phyloP scores from a whole-genome alignment of 352 stramenopile genomes.

The Globisporangium echinulatum region DNA sequence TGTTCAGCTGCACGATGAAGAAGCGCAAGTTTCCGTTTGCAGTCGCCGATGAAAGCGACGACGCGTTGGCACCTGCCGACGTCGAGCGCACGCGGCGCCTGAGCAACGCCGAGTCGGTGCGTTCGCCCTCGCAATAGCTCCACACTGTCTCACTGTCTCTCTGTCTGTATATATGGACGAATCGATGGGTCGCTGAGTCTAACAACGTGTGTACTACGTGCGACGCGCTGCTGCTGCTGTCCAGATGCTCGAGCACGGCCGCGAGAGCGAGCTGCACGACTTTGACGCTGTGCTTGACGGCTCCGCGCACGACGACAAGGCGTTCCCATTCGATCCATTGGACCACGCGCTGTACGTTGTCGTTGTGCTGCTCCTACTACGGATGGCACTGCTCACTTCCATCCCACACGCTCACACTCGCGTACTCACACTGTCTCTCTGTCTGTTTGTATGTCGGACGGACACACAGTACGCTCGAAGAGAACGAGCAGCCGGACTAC shows the following conservation, averaged over 20 bases:
- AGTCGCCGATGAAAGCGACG: constrained; percentile 12
- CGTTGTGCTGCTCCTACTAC: not conserved
- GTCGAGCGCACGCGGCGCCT: constrained; percentile 67
- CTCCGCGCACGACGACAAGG: constrained; percentile 28
- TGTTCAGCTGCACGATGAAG: constrained; percentile 85
- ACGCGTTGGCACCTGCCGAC: constrained; percentile 17
- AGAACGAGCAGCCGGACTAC: constrained; percentile 42
- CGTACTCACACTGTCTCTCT: not conserved
- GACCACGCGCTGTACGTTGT: constrained; percentile 6
- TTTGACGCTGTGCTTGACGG: constrained; percentile 10
- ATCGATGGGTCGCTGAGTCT: no score
- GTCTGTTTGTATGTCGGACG: not conserved
- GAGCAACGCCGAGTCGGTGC: constrained; percentile 41
- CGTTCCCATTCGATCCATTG: constrained; percentile 33
- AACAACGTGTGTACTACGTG: no score
- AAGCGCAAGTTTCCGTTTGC: constrained; percentile 78
- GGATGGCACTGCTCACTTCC: no score
- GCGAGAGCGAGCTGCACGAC: constrained; percentile 12
- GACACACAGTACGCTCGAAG: constrained; percentile 23
- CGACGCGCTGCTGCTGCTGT: no score
- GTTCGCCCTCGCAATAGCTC: not conserved
- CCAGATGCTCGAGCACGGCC: not conserved
- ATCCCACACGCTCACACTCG: not conserved
- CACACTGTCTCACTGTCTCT: no score
- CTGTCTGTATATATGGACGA: no score